These are phyloP conservation scores for Puccinia triticina DNA, from an alignment of 1,284 basidiomycete genomes.

Conservation along the genomic window DNA sequence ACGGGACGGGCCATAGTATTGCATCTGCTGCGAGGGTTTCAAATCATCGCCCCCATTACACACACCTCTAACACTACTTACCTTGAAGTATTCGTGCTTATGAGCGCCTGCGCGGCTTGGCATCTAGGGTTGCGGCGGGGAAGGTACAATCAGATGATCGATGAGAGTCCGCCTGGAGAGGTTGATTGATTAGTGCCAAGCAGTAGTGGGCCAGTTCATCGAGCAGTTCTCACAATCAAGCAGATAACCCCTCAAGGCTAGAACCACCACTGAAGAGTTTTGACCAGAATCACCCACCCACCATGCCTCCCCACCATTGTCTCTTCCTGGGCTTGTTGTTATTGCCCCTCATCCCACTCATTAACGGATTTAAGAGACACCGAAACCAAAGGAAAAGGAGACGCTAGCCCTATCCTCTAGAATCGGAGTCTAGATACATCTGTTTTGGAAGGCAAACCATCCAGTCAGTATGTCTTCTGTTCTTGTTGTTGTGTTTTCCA, in stretches of 20 bases:
- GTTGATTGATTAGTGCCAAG: no score
- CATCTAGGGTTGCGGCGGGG: background rate
- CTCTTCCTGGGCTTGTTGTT: background rate
- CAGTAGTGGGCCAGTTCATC: background rate
- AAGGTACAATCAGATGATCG: background rate
- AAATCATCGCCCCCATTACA: background rate
- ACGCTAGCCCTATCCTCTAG: background rate
- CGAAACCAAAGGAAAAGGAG: background rate
- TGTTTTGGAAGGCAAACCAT: no score
- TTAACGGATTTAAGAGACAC: background rate
- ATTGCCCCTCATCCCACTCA: background rate
- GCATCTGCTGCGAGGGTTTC: background rate
- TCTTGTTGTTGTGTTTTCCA: no score
- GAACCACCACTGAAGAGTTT: no score
- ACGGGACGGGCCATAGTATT: no score
- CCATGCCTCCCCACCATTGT: slow-evolving; percentile 13
- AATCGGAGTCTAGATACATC: no score
- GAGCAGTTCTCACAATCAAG: no score
- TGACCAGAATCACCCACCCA: background rate
- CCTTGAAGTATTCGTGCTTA: no score
- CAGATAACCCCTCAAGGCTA: no score
- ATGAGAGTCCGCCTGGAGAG: no score
- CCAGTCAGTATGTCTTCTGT: no score
- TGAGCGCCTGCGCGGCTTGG: background rate
- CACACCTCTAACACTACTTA: no score